Evolutionary conservation across 1,284 basidiomycete species (phyloP).

Genomic region (Sutorius eximius): DNA sequence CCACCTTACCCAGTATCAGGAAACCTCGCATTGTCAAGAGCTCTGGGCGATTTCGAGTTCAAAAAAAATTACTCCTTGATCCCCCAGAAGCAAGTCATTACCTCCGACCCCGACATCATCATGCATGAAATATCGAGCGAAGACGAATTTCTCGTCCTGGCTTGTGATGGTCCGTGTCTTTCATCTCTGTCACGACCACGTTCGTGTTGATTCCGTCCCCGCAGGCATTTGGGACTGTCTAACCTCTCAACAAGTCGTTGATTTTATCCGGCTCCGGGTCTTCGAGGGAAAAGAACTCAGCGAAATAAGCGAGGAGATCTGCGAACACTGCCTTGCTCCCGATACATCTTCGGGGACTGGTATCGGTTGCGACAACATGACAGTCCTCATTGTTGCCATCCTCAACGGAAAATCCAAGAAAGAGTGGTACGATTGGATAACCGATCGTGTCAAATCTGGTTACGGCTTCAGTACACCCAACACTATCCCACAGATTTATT

Average conservation of each 20-base stretch:
- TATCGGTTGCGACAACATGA: constrained; percentile 99
- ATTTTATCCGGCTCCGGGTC: constrained; percentile 84
- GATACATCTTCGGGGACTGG: constrained; percentile 90
- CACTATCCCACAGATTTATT: constrained; percentile 66
- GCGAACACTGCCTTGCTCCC: constrained; percentile 92
- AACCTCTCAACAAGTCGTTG: constrained; percentile 89
- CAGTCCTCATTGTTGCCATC: constrained; percentile 87
- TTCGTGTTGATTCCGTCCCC: constrained; percentile 9
- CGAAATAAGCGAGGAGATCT: constrained; percentile 88
- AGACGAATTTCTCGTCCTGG: constrained; percentile 95
- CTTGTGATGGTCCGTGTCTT: constrained; percentile 83
- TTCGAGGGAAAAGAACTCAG: constrained; percentile 78
- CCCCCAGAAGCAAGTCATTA: constrained; percentile 94
- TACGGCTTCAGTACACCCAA: constrained; percentile 74
- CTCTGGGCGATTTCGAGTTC: constrained; percentile 98
- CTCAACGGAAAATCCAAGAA: constrained; percentile 85
- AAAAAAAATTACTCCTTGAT: constrained; percentile 87
- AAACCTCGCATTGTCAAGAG: constrained; percentile 93
- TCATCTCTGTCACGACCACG: neutral
- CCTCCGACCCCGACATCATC: constrained; percentile 90
- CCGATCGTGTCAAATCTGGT: constrained; percentile 76
- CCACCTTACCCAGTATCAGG: constrained; percentile 48
- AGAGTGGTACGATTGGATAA: constrained; percentile 94
- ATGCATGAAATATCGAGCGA: constrained; percentile 80
- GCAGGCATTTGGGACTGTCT: constrained; percentile 99